Evolutionary conservation across 2,329 filamentous ascomycete species (phyloP).

Genomic region (Penicillium sp.): DNA sequence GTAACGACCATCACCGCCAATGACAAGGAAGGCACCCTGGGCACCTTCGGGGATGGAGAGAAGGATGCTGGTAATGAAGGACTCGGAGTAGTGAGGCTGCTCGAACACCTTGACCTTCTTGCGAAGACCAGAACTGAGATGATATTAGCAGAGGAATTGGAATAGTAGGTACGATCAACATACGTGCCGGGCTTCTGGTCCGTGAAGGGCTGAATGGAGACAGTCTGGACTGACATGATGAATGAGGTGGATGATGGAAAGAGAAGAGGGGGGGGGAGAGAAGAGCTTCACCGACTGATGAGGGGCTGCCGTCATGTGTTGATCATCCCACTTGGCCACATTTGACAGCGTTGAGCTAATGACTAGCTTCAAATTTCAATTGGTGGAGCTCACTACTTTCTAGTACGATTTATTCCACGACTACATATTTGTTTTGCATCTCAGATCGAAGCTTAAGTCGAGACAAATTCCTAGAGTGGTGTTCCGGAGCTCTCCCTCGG

Average conservation of each 20-base stretch:
- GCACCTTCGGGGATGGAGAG: slow-evolving; percentile 94
- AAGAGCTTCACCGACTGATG: slow-evolving; percentile 27
- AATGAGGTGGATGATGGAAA: slow-evolving; percentile 5
- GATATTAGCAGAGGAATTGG: slow-evolving; percentile 15
- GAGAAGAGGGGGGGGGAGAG: slow-evolving; percentile 1
- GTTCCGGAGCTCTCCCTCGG: not conserved
- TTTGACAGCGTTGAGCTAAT: not conserved
- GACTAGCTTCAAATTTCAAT: not conserved
- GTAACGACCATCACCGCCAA: slow-evolving; percentile 94
- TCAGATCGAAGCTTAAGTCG: not conserved
- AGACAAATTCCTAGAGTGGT: not conserved
- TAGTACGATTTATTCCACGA: not conserved
- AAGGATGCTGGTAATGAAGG: slow-evolving; percentile 90
- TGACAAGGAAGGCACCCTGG: slow-evolving; percentile 85
- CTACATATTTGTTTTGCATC: not conserved
- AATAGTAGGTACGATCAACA: slow-evolving; percentile 45
- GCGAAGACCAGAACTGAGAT: slow-evolving; percentile 81
- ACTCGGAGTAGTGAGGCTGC: slow-evolving; percentile 90
- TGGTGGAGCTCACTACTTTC: not conserved
- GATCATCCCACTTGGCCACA: slow-evolving; percentile 16
- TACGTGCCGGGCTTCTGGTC: slow-evolving; percentile 99
- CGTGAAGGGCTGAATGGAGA: slow-evolving; percentile 78
- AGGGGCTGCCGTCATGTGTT: slow-evolving; percentile 26
- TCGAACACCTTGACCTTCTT: slow-evolving; percentile 99
- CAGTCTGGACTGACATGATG: slow-evolving; percentile 73